Evolutionary conservation across 257 asterid species (phyloP), one percentile per base, ranked within the genome.

Genomic region (Handroanthus guayacan): DNA sequence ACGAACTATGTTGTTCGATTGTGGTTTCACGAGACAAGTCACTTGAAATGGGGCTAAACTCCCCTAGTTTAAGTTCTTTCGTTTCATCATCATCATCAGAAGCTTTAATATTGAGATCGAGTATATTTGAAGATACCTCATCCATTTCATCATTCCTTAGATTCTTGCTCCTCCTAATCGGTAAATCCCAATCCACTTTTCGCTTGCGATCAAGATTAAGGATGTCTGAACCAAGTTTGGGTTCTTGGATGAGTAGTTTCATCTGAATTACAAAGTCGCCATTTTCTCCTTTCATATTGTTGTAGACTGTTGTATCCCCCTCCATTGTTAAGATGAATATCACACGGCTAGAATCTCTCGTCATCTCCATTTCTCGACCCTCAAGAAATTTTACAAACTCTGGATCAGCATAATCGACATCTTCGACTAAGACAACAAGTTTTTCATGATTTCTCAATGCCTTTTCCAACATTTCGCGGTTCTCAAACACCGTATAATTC

Each of bases 51-150:
- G 87, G 77, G 78, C 84, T 85, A 2, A 67, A 60, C 20, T 78
- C 81, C 14, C 79, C 80, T 1, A 52, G 51, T 51, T 43, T 71
- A 0, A 48, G 82, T 39, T 81, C 81, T 14, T 73, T 69, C 9
- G 52, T 81, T 2, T 85, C 85, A 6, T 74, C 88, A 62, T 87
- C 97, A 0, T 54, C 60, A 0, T 14, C 60, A n/a, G 84, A 87
- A 0, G 85, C 93, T 72, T 77, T 84, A 20, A 89, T 69, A 73
- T 92, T 92, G 79, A 92, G 95, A 81, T 92, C 97, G 60, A 92
- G 91, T 41, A 71, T n/a, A 14, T 6, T 38, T 0, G 86, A 79
- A 14, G 80, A 72, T 2, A 71, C 81, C 61, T 72, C 79, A 25
- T 89, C 88, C 69, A 52, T 79, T 16, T 81, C 87, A 17, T 14